Evolutionary conservation across 2,329 filamentous ascomycete species (phyloP).

Genomic region (Fusarium verticillioides): DNA sequence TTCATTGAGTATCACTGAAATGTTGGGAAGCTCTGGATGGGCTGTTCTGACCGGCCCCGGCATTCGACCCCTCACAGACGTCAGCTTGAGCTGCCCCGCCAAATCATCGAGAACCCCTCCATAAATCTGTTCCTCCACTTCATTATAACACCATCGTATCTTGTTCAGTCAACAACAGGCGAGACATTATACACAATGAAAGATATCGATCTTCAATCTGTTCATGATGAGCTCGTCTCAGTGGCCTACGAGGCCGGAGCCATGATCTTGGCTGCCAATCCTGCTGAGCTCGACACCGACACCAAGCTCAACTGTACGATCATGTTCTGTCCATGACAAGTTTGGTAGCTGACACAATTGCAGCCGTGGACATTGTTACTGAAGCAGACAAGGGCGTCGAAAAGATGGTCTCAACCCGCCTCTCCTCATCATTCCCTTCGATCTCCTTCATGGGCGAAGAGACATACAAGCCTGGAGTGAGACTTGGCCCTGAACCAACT

Average conservation of each 20-base stretch:
- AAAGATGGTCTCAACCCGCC: conserved; percentile 65
- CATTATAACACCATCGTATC: conserved; percentile 1
- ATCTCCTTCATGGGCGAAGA: conserved; percentile 80
- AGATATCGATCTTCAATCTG: conserved; percentile 67
- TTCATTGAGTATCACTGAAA: not conserved
- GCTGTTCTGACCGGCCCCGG: conserved; percentile 8
- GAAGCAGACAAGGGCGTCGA: conserved; percentile 75
- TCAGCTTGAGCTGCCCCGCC: conserved; percentile 33
- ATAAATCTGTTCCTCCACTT: conserved; percentile 28
- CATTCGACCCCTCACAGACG: conserved; percentile 31
- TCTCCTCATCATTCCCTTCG: conserved; percentile 63
- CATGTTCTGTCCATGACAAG: not conserved
- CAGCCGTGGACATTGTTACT: conserved; percentile 75
- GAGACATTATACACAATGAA: conserved; percentile 55
- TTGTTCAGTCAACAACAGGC: not conserved
- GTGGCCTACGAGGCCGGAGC: conserved; percentile 72
- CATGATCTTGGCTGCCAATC: conserved; percentile 72
- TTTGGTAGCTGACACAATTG: conserved; percentile 5
- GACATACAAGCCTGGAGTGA: conserved; percentile 75
- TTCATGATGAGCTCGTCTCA: conserved; percentile 69
- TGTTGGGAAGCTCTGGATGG: conserved; percentile 15
- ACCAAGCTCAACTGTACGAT: conserved; percentile 74
- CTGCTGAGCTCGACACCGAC: conserved; percentile 64
- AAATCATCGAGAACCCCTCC: conserved; percentile 37
- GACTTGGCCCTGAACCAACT: conserved; percentile 73